phyloP scores from a whole-genome alignment of 768 basidiomycete species.

The Serendipita indica region DNA sequence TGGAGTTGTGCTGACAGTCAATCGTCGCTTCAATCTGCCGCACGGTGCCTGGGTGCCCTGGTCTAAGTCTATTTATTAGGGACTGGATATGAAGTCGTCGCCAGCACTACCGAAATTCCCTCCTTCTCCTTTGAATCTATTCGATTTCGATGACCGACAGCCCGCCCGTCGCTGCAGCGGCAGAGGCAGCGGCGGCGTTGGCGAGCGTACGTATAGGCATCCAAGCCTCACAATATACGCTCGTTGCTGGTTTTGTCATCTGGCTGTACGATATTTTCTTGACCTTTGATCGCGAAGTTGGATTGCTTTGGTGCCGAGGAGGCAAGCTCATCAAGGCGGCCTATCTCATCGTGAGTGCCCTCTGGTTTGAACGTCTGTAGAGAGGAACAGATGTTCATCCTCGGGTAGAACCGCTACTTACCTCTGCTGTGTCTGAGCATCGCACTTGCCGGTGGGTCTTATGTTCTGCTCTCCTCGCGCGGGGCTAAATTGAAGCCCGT shows the following conservation, averaged over 20 bases:
- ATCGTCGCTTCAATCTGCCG: too few relatives aligned
- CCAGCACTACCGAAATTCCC: too few relatives aligned
- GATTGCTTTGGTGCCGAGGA: slow-evolving; percentile 27
- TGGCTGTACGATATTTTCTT: slow-evolving; percentile 28
- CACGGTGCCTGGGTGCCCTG: too few relatives aligned
- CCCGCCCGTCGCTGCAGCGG: too few relatives aligned
- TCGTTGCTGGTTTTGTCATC: background rate
- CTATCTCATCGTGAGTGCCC: background rate
- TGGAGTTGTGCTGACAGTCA: too few relatives aligned
- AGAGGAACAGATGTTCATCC: too few relatives aligned
- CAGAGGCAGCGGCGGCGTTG: background rate
- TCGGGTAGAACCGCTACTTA: background rate
- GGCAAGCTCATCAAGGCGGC: background rate
- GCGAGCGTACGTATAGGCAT: background rate
- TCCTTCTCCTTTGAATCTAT: too few relatives aligned
- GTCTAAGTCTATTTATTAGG: too few relatives aligned
- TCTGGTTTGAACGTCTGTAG: slow-evolving; percentile 21
- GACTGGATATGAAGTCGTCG: too few relatives aligned
- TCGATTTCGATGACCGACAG: too few relatives aligned
- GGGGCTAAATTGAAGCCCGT: too few relatives aligned
- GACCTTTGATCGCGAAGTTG: slow-evolving; percentile 29
- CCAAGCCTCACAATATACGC: background rate
- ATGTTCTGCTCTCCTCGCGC: too few relatives aligned
- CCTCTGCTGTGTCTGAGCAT: background rate
- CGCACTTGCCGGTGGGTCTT: background rate